Conservation (phyloP, 2,329 filamentous ascomycete genomes). For the Purpureocillium takamizusanense region DNA sequence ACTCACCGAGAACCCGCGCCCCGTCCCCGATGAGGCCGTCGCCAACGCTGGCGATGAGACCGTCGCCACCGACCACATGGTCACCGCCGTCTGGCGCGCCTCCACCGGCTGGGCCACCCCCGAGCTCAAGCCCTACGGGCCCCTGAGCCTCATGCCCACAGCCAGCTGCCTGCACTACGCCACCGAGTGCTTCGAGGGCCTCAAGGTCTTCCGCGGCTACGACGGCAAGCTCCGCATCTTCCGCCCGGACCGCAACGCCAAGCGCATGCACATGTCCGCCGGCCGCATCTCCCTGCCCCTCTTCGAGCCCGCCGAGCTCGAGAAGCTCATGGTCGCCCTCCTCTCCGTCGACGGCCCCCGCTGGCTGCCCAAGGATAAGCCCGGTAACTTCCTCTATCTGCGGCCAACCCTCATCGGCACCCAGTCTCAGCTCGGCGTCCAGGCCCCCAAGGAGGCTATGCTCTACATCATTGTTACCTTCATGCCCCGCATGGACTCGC, state of each 20-base stretch:
- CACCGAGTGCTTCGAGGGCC: constrained; percentile 82
- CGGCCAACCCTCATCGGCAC: constrained; percentile 83
- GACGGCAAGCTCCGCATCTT: constrained; percentile 70
- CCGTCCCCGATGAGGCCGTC: constrained; percentile 40
- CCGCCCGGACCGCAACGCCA: constrained; percentile 65
- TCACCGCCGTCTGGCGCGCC: constrained; percentile 60
- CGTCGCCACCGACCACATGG: constrained; percentile 80
- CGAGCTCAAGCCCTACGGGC: constrained; percentile 67
- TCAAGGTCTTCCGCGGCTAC: constrained; percentile 71
- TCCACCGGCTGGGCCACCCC: constrained; percentile 63
- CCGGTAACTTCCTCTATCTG: constrained; percentile 71
- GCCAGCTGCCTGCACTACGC: constrained; percentile 81
- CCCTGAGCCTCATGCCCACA: constrained; percentile 69
- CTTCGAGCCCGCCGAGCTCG: constrained; percentile 62
- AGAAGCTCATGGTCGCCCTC: constrained; percentile 64
- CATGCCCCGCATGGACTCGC: constrained; percentile 48
- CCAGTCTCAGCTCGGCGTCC: constrained; percentile 70
- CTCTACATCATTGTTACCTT: constrained; percentile 71
- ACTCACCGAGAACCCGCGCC: constrained; percentile 38
- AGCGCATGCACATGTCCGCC: constrained; percentile 52
- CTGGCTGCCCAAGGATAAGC: constrained; percentile 65
- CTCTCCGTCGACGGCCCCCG: constrained; percentile 64
- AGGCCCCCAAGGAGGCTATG: constrained; percentile 71
- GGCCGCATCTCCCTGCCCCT: constrained; percentile 63
- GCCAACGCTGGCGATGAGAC: constrained; percentile 40